phyloP scores from a whole-genome alignment of 2,329 filamentous ascomycete species.

The Neofusicoccum kwambonambiense region DNA sequence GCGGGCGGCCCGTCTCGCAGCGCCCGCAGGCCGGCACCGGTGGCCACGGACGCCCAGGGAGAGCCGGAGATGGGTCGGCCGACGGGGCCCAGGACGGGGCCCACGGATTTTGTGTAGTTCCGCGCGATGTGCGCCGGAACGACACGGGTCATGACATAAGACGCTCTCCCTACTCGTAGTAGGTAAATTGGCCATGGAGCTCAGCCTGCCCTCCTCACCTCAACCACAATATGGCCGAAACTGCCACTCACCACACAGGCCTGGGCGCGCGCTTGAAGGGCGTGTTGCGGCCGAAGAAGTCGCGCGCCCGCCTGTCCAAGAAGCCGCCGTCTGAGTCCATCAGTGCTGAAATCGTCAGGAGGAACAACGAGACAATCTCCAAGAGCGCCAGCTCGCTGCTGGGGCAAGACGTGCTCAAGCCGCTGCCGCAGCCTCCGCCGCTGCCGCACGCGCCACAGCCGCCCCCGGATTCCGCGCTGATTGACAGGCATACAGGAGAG shows the following conservation, averaged over 20 bases:
- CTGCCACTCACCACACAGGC: not conserved
- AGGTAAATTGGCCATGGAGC: not conserved
- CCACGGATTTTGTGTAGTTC: slow-evolving; percentile 5
- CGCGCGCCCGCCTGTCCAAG: slow-evolving; percentile 9
- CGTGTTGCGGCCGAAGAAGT: slow-evolving; percentile 12
- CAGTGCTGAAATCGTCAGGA: slow-evolving; percentile 8
- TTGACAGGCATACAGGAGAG: slow-evolving; percentile 19
- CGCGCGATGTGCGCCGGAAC: slow-evolving; percentile 4
- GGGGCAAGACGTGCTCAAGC: not conserved
- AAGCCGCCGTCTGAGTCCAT: slow-evolving; percentile 11
- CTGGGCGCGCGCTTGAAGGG: slow-evolving; percentile 8
- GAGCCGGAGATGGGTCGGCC: slow-evolving; percentile 10
- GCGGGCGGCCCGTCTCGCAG: not conserved
- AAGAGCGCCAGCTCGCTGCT: not conserved
- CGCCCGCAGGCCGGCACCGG: no score
- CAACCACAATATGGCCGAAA: slow-evolving; percentile 7
- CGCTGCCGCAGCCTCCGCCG: not conserved
- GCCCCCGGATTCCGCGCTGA: not conserved
- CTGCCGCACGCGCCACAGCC: not conserved
- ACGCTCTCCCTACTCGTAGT: slow-evolving; percentile 2
- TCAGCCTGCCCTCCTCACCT: slow-evolving; percentile 1
- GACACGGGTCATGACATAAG: slow-evolving; percentile 16
- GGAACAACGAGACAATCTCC: slow-evolving; percentile 16
- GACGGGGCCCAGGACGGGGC: not conserved
- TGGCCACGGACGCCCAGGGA: not conserved